Evolutionary conservation across 371 early-diverging fungal genomes (phyloP).

Genomic region (Zancudomyces culisetae): DNA sequence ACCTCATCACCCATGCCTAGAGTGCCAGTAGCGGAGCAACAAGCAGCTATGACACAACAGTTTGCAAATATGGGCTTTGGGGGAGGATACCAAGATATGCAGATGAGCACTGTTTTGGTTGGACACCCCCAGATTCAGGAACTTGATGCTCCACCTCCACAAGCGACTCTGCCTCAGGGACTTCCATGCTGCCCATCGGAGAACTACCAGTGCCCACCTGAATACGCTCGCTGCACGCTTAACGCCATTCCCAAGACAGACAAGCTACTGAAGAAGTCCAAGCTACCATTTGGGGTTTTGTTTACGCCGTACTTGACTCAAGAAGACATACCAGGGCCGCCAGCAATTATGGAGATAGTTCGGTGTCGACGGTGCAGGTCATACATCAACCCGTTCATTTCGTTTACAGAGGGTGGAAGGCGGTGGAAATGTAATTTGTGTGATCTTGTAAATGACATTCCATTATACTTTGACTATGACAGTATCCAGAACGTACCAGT

Average conservation of each 20-base stretch:
- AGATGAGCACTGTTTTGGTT: constrained; percentile 24
- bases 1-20: background rate
- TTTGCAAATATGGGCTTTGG: constrained; percentile 18
- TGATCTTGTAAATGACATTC: constrained; percentile 50
- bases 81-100: constrained; percentile 8
- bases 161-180: constrained; percentile 38
- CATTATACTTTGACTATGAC: constrained; percentile 75
- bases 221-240: constrained; percentile 71
- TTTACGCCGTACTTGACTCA: constrained; percentile 86
- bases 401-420: constrained; percentile 72
- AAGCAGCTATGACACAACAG: constrained; percentile 13
- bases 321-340: constrained; percentile 52
- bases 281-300: constrained; percentile 68
- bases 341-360: constrained; percentile 63
- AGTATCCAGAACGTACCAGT: constrained; percentile 81
- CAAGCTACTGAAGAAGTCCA: constrained; percentile 50
- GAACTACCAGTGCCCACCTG: constrained; percentile 43
- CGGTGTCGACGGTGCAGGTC: constrained; percentile 84
- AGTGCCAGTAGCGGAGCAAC: background rate
- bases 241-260: constrained; percentile 68
- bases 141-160: constrained; percentile 30
- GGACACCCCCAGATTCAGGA: constrained; percentile 37
- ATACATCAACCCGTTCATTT: constrained; percentile 81
- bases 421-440: constrained; percentile 87
- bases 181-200: constrained; percentile 50